phyloP scores from a whole-genome alignment of 257 asterid genomes.

The Buddleja alternifolia region DNA sequence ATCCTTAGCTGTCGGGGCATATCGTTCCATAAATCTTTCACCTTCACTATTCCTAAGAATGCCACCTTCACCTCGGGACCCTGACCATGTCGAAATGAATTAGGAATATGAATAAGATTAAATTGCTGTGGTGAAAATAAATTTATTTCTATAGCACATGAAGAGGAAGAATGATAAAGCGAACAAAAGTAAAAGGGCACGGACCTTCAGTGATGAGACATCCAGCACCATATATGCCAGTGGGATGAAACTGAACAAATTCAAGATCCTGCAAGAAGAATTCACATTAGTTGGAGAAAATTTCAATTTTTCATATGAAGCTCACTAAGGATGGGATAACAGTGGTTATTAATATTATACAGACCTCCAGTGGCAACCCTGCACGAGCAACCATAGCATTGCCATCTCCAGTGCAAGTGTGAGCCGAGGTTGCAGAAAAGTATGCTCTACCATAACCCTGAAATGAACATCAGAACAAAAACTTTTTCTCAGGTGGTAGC shows the following conservation, averaged over 20 bases:
- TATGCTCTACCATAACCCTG: constrained; percentile 84
- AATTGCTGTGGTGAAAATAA: not conserved
- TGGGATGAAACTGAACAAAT: constrained; percentile 81
- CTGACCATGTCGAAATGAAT: constrained; percentile 34
- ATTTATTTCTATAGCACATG: not conserved
- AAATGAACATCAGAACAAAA: not conserved
- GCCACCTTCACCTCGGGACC: constrained; percentile 92
- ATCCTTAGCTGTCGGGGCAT: constrained; percentile 90
- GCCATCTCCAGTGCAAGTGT: constrained; percentile 91
- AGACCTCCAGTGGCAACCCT: constrained; percentile 78
- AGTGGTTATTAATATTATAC: not conserved
- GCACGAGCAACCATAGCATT: constrained; percentile 91
- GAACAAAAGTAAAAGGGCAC: not conserved
- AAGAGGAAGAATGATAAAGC: not conserved
- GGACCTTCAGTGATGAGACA: constrained; percentile 85
- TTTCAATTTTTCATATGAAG: not conserved
- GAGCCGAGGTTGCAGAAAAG: constrained; percentile 90
- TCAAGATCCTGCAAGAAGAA: constrained; percentile 64
- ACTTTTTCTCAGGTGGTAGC: not conserved
- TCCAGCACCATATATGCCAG: constrained; percentile 90
- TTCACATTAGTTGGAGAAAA: not conserved
- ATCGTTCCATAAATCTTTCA: constrained; percentile 86
- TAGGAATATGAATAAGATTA: not conserved
- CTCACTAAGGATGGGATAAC: not conserved
- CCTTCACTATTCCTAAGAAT: constrained; percentile 85